Conservation (phyloP, 306 rosid species). For the Dryas drummondii region DNA sequence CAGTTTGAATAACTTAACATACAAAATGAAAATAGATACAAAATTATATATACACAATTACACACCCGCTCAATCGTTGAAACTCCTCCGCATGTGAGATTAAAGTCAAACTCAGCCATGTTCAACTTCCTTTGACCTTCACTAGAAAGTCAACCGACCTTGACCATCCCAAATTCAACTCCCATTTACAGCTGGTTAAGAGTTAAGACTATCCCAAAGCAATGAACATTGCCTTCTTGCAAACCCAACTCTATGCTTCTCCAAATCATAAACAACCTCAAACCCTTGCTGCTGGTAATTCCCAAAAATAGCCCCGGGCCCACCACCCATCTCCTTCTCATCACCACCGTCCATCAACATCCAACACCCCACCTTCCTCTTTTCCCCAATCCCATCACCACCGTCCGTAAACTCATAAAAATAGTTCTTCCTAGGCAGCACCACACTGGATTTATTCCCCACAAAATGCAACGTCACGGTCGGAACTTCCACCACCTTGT, state of each 20-base stretch:
- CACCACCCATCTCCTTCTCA: slow-evolving; percentile 65
- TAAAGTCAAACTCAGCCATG: background rate
- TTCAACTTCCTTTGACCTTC: background rate
- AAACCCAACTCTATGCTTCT: slow-evolving; percentile 71
- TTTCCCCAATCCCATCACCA: slow-evolving; percentile 38
- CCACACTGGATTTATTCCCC: slow-evolving; percentile 67
- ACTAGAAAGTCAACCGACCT: background rate
- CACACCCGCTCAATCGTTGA: slow-evolving; percentile 6
- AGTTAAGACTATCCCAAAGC: slow-evolving; percentile 75
- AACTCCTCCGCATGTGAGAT: background rate
- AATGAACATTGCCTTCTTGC: slow-evolving; percentile 72
- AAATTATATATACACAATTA: too few species aligned
- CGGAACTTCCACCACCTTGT: slow-evolving; percentile 45
- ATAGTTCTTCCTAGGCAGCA: slow-evolving; percentile 67
- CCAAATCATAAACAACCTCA: slow-evolving; percentile 81
- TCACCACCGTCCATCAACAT: slow-evolving; percentile 94
- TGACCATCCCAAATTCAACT: background rate
- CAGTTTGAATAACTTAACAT: too few species aligned
- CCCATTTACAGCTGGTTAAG: slow-evolving; percentile 38
- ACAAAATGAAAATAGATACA: too few species aligned
- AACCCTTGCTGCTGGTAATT: slow-evolving; percentile 95
- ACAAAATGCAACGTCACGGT: slow-evolving; percentile 56
- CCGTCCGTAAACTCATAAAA: slow-evolving; percentile 76
- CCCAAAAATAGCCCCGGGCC: slow-evolving; percentile 88
- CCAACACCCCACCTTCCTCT: slow-evolving; percentile 73